A percentile compares a stretch with the other conserved stretches of the same genome.
phyloP scores from a whole-genome alignment of 345 rosid species.

The Populus alba region DNA sequence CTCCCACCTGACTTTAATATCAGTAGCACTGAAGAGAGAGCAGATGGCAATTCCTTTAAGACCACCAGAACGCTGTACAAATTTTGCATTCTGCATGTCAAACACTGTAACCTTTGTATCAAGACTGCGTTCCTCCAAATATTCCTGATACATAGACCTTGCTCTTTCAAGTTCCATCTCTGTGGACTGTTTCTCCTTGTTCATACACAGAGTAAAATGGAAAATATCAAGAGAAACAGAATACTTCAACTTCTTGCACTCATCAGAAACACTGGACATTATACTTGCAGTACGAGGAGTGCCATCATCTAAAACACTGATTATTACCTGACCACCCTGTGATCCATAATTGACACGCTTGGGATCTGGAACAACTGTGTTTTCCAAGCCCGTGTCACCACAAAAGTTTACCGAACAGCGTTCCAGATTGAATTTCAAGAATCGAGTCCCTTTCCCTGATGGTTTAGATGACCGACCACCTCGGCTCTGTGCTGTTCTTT shows the following conservation, averaged over 20 bases:
- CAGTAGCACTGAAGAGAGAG: conserved; percentile 92
- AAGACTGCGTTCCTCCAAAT: conserved; percentile 50
- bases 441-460: conserved; percentile 78
- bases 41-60: conserved; percentile 81
- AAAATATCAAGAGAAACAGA: conserved; percentile 70
- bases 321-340: conserved; percentile 79
- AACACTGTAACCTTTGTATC: conserved; percentile 56
- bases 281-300: conserved; percentile 70
- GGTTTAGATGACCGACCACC: conserved; percentile 51
- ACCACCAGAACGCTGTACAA: conserved; percentile 84
- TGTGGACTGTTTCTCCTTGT: conserved; percentile 83
- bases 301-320: conserved; percentile 73
- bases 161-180: conserved; percentile 93
- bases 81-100: conserved; percentile 86
- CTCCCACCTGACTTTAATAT: conserved; percentile 82
- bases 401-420: conserved; percentile 67
- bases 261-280: conserved; percentile 51
- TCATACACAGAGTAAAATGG: conserved; percentile 63
- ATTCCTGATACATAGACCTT: conserved; percentile 74
- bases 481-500: conserved; percentile 45
- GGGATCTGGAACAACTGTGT: conserved; percentile 67
- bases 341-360: conserved; percentile 98
- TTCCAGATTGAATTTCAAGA: conserved; percentile 74
- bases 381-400: conserved; percentile 70
- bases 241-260: conserved; percentile 58